A percentile compares a stretch with the other conserved stretches of the same genome.
Conservation (phyloP, 78 protist genomes). For the Dictyostelium intermedium region DNA sequence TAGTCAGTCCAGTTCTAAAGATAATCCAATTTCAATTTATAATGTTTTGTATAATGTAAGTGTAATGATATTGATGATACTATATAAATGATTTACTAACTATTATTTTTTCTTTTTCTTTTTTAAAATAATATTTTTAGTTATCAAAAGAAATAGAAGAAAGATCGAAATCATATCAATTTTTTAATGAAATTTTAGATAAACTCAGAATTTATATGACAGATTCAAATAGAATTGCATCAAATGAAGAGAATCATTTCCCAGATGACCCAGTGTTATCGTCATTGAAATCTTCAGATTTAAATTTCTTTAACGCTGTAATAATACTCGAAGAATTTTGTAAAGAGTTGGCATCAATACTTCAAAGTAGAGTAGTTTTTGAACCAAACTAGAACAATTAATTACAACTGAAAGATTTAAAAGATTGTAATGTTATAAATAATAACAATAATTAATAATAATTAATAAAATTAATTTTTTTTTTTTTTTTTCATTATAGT, state of each 20-base stretch:
- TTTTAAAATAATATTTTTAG: background rate
- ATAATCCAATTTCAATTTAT: slow-evolving; percentile 31
- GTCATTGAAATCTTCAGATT: background rate
- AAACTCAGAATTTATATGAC: slow-evolving; percentile 46
- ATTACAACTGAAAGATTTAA: background rate
- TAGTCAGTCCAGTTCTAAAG: background rate
- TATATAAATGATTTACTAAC: background rate
- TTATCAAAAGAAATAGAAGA: slow-evolving; percentile 60
- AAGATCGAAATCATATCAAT: slow-evolving; percentile 23
- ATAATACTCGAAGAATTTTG: slow-evolving; percentile 71
- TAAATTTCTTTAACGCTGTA: slow-evolving; percentile 43
- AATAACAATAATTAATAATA: too few species aligned
- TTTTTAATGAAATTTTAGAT: slow-evolving; percentile 42
- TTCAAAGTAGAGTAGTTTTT: slow-evolving; percentile 71
- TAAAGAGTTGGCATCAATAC: slow-evolving; percentile 68
- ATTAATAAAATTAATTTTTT: too few species aligned
- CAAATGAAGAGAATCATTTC: background rate
- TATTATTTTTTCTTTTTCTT: background rate
- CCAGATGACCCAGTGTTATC: slow-evolving; percentile 24
- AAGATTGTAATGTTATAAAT: too few species aligned
- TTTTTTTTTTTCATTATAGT: too few species aligned
- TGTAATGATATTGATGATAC: background rate
- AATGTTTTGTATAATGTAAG: slow-evolving; percentile 33
- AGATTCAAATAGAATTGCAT: slow-evolving; percentile 6
- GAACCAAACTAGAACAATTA: background rate